A percentile compares a stretch with the other conserved stretches of the same genome.
Conservation (phyloP, 2,329 filamentous ascomycete genomes). For the Aureobasidium zeae region DNA sequence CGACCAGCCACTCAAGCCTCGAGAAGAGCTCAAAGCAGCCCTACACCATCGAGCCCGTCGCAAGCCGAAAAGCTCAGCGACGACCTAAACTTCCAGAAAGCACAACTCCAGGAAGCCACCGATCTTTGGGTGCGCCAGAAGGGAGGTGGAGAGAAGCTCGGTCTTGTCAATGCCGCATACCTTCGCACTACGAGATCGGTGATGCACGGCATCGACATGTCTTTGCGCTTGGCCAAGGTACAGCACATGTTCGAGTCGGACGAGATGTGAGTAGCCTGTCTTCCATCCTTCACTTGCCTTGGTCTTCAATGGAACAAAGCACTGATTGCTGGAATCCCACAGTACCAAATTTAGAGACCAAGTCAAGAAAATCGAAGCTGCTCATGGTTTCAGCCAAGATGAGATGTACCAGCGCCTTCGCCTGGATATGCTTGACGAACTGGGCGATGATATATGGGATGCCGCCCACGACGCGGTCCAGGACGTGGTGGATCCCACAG, state of each 20-base stretch:
- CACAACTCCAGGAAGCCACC: not conserved
- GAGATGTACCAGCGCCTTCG: not conserved
- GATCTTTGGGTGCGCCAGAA: not conserved
- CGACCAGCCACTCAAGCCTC: too few relatives aligned
- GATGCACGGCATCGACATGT: not conserved
- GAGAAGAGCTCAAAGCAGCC: too few relatives aligned
- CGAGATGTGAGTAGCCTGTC: not conserved
- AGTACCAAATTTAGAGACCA: not conserved
- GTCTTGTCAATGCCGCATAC: not conserved
- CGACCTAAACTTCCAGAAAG: not conserved
- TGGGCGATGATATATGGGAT: not conserved
- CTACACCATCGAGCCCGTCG: too few relatives aligned
- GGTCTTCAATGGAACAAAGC: not conserved
- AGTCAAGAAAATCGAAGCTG: not conserved
- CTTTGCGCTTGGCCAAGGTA: not conserved
- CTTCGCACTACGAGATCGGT: not conserved
- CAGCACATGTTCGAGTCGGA: not conserved
- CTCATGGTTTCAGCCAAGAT: not conserved
- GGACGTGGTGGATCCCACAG: not conserved
- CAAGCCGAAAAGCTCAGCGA: too few relatives aligned
- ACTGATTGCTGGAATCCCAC: not conserved
- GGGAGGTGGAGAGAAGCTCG: constrained; percentile 1
- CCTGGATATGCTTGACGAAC: too few relatives aligned
- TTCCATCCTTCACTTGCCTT: not conserved
- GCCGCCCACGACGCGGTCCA: not conserved